Evolutionary conservation across 108 stramenopile genomes (phyloP), one percentile per base, ranked within the genome.

Genomic region (Ochromonas danica): DNA sequence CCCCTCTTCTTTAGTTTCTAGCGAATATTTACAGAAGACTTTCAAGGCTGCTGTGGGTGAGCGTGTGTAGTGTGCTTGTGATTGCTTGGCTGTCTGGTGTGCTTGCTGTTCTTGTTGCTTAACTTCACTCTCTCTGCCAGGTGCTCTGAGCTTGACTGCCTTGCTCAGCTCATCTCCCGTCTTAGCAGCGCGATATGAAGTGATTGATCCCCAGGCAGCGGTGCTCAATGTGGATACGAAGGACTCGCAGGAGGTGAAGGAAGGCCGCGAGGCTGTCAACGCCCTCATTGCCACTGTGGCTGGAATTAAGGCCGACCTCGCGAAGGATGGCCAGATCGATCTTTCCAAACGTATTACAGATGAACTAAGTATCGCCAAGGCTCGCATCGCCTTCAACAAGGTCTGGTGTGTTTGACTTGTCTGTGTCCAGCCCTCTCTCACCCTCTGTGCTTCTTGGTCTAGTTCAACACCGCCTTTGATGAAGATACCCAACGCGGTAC

Each of bases 401-500:
- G 78, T 93, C 6, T 51, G 14, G 22, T n/a, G n/a, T n/a, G n/a
- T n/a, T n/a, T n/a, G n/a, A n/a, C n/a, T n/a, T n/a, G n/a, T n/a
- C n/a, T n/a, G n/a, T n/a, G n/a, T n/a, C n/a, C n/a, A n/a, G n/a
- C n/a, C n/a, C n/a, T n/a, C n/a, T n/a, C n/a, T n/a, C n/a, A n/a
- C n/a, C n/a, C 22, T 14, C 45, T 51, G 45, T 51, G 45, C 22
- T 6, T 51, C 14, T 14, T 51, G 22, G 6, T 51, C 22, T 51
- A 51, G 45, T 51, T 14, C 62, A 93, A 93, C 84, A 85, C 83
- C 39, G 92, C 92, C 33, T 93, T 95, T 71, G 93, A 94, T 81
- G 94, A 95, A 85, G 94, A 95, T 33, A 93, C 92, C 6, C 93
- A 94, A 82, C 84, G 92, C 65, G 94, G 94, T 25, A 94, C 93